phyloP scores from a whole-genome alignment of 2,329 filamentous ascomycete genomes.

The Penicillium sclerotiorum region DNA sequence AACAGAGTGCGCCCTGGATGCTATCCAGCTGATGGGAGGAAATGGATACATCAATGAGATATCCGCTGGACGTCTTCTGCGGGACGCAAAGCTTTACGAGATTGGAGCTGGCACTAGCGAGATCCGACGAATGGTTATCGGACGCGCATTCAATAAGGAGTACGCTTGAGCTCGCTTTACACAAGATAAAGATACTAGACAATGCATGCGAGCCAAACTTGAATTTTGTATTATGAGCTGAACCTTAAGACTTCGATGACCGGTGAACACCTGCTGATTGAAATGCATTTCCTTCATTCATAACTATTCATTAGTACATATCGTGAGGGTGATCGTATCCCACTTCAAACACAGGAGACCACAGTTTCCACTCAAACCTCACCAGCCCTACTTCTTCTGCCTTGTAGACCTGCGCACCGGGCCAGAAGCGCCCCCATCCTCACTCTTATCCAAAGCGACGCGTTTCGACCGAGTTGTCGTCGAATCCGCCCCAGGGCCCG shows the following conservation, averaged over 20 bases:
- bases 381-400: conserved; percentile 27
- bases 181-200: neutral
- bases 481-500: neutral
- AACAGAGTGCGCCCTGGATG: conserved; percentile 79
- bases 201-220: no score
- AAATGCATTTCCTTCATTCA: conserved; percentile 15
- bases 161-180: conserved; percentile 51
- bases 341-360: neutral
- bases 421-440: conserved; percentile 14
- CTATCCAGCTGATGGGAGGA: conserved; percentile 88
- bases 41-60: conserved; percentile 98
- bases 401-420: conserved; percentile 33
- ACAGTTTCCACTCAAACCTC: no score
- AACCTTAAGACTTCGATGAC: no score
- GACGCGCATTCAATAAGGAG: conserved; percentile 86
- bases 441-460: conserved; percentile 25
- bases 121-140: conserved; percentile 91
- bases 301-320: conserved; percentile 18
- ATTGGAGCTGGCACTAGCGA: conserved; percentile 97
- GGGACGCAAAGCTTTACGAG: conserved; percentile 84
- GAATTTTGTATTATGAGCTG: no score
- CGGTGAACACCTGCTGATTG: conserved; percentile 1
- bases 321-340: conserved; percentile 4
- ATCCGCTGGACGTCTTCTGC: conserved; percentile 78
- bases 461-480: conserved; percentile 27